Evolutionary conservation across 1,284 basidiomycete species (phyloP).

Genomic region (Violaceomyces palustris): DNA sequence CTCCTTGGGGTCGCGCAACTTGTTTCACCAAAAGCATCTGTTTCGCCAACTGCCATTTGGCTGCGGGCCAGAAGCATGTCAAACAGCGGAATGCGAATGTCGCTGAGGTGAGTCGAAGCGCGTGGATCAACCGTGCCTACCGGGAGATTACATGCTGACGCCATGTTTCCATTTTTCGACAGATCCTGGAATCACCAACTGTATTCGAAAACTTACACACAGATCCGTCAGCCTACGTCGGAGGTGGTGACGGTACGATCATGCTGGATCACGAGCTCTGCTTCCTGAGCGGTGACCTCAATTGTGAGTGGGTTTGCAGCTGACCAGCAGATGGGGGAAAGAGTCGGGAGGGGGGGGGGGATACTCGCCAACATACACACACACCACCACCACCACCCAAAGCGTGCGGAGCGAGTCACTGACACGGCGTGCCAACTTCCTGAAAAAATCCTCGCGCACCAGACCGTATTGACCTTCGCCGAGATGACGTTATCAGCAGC

Average conservation of each 20-base stretch:
- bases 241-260: constrained; percentile 89
- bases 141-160: neutral
- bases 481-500: constrained; percentile 71
- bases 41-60: constrained; percentile 92
- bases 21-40: constrained; percentile 64
- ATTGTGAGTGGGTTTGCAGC: no score
- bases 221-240: constrained; percentile 63
- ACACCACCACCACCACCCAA: no score
- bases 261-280: constrained; percentile 91
- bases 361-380: no score
- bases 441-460: constrained; percentile 61
- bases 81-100: constrained; percentile 79
- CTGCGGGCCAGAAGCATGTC: constrained; percentile 81
- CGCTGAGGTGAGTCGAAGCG: constrained; percentile 56
- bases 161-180: no score
- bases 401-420: no score
- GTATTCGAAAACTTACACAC: constrained; percentile 17
- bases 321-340: no score
- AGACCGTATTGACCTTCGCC: constrained; percentile 80
- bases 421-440: neutral
- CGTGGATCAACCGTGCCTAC: constrained; percentile 3
- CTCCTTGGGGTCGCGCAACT: no score
- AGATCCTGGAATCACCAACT: constrained; percentile 35
- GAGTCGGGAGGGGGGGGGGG: no score
- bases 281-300: constrained; percentile 66